Percentiles rank a stretch among this genome's conserved stretches.
These are phyloP conservation scores for Alnus glutinosa DNA, from an alignment of 306 rosid genomes.

Conservation along the genomic window DNA sequence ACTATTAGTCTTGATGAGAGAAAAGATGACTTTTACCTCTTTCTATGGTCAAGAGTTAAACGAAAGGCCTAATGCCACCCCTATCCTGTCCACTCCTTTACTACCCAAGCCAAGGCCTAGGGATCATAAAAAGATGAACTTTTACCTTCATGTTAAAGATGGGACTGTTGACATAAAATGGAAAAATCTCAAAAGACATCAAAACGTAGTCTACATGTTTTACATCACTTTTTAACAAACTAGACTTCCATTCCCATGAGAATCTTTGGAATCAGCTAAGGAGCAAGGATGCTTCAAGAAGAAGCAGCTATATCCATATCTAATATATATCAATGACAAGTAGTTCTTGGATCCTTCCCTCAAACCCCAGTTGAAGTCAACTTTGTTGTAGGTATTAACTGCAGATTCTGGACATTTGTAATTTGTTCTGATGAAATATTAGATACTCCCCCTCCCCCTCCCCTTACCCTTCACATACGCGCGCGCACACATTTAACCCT, in stretches of 20 bases:
- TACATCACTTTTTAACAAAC: neutral
- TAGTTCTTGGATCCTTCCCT: neutral
- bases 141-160: neutral
- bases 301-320: neutral
- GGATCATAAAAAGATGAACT: neutral
- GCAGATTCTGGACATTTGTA: neutral
- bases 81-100: neutral
- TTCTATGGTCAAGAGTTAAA: too few species aligned
- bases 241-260: neutral
- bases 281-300: neutral
- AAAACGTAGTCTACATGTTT: too few species aligned
- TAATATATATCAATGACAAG: neutral
- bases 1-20: neutral
- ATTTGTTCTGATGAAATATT: neutral
- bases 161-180: neutral
- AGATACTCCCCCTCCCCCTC: neutral
- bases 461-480: neutral
- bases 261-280: neutral
- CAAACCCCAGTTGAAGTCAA: neutral
- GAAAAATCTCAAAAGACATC: neutral
- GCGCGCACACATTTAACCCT: neutral
- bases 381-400: neutral
- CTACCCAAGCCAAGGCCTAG: neutral
- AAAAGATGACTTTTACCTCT: neutral
- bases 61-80: neutral